Base-by-base conservation (phyloP, 78 protist species). In the Thecamonas trahens region DNA sequence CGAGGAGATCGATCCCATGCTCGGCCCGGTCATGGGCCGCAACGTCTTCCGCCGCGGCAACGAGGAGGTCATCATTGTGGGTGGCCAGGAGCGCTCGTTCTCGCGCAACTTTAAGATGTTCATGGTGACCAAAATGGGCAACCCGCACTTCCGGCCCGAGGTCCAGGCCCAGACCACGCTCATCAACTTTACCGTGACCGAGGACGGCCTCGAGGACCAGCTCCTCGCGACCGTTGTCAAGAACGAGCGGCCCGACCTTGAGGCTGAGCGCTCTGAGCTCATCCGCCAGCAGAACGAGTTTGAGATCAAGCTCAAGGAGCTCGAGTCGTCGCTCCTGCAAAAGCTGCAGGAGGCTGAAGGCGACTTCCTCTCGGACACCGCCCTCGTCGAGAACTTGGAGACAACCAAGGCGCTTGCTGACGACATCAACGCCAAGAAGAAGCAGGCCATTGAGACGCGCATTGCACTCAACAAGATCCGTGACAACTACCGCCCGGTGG, bases 101-200 rank as follows among this genome's bases (percentile, higher is more conserved):
- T 0, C 65, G 63, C 49, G 38, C 40, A 57, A 45, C 64, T 89
- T 89, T 79, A 22, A 52, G 26, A 69, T 93, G 32, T 75, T 70
- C 79, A 42, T 93, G 57, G 91, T 87, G 71, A 86, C 97, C 32
- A 84, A 84, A 80, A 44, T 84, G 61, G 26, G 76, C 45, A 89
- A 88, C 55, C 97, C 97, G 39, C 92, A 84, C 76, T 93, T 84
- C 85, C 62, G 70, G 37, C 94, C 97, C 24, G 94, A 93, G 79
- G 32, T 89, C 20, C 66, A 75, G n/a, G 94, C 94, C 13, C 91
- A 92, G 76, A 61, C 86, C 28, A 87, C 91, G 37, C 50, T 92
- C 61, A 67, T 90, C 68, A 94, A 94, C 84, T 94, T 90, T 76
- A 88, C 73, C 29, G 90, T 86, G 61, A 90, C 97, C 14, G 74